Conservation (phyloP, 805 yeast genomes). For the Saccharomyces kudriavzevii region DNA sequence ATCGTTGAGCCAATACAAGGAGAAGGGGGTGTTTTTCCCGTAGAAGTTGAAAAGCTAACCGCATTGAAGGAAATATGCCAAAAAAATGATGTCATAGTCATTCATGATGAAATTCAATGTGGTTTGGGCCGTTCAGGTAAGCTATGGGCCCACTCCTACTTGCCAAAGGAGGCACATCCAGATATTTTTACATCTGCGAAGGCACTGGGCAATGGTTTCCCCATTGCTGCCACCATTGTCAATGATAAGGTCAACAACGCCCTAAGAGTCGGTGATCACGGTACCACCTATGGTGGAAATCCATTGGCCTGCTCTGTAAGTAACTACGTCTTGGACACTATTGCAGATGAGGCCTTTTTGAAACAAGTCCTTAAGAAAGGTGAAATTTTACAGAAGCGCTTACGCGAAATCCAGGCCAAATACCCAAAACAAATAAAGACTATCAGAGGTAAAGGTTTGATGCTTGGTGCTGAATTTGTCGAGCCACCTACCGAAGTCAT, state of each 20-base stretch:
- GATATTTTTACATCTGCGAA: slow-evolving; percentile 92
- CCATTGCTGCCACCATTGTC: slow-evolving; percentile 89
- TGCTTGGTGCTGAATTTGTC: slow-evolving; percentile 73
- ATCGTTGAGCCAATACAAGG: slow-evolving; percentile 97
- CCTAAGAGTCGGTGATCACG: slow-evolving; percentile 88
- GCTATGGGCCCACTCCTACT: slow-evolving; percentile 81
- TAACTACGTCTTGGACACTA: slow-evolving; percentile 59
- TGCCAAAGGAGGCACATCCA: slow-evolving; percentile 80
- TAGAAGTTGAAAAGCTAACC: slow-evolving; percentile 53
- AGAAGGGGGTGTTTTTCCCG: slow-evolving; percentile 85
- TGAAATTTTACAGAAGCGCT: slow-evolving; percentile 43
- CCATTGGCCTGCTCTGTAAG: slow-evolving; percentile 86
- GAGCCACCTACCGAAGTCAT: slow-evolving; percentile 59
- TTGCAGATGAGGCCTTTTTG: slow-evolving; percentile 56
- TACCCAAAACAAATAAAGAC: slow-evolving; percentile 56
- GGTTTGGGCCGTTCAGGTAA: slow-evolving; percentile 90
- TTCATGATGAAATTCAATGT: slow-evolving; percentile 94
- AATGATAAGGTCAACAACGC: slow-evolving; percentile 67
- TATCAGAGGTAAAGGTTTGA: slow-evolving; percentile 81
- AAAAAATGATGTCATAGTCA: slow-evolving; percentile 63
- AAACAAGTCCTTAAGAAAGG: slow-evolving; percentile 54
- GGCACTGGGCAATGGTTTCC: slow-evolving; percentile 94
- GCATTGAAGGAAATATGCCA: slow-evolving; percentile 60
- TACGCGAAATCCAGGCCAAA: slow-evolving; percentile 43
- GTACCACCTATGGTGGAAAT: slow-evolving; percentile 96